Conservation (phyloP, 1,284 basidiomycete genomes). For the Singerocomus rubriflavus region DNA sequence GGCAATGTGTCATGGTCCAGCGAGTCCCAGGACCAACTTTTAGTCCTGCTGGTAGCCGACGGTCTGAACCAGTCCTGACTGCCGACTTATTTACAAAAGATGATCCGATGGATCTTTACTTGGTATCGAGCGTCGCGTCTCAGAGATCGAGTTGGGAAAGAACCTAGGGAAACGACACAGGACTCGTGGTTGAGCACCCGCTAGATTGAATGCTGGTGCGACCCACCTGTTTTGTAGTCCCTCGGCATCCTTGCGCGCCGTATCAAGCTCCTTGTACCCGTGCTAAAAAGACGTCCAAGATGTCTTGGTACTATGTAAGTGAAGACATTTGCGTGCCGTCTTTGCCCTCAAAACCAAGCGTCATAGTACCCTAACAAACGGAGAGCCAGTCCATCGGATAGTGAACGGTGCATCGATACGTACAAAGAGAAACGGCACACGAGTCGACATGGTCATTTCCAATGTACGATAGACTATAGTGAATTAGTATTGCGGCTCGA, state of each 20-base stretch:
- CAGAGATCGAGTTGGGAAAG: conserved; percentile 44
- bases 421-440: too few relatives aligned
- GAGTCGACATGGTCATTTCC: conserved; percentile 24
- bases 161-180: conserved; percentile 27
- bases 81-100: too few relatives aligned
- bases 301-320: conserved; percentile 39
- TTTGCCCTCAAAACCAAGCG: conserved; percentile 43
- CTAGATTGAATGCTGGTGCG: not conserved
- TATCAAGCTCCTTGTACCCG: conserved; percentile 48
- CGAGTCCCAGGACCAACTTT: too few relatives aligned
- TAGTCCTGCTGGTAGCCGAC: too few relatives aligned
- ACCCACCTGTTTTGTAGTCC: conserved; percentile 48
- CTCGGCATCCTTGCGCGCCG: conserved; percentile 48
- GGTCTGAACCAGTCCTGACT: too few relatives aligned
- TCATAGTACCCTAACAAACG: conserved; percentile 47
- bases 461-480: not conserved
- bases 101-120: conserved; percentile 39
- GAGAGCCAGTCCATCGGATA: not conserved
- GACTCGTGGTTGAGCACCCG: not conserved
- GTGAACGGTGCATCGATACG: not conserved
- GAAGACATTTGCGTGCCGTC: conserved; percentile 41
- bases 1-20: too few relatives aligned
- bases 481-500: not conserved
- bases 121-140: conserved; percentile 47
- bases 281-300: conserved; percentile 46